Base-by-base conservation (phyloP, 495 filamentous ascomycete genomes). In the Ramalina intermedia region DNA sequence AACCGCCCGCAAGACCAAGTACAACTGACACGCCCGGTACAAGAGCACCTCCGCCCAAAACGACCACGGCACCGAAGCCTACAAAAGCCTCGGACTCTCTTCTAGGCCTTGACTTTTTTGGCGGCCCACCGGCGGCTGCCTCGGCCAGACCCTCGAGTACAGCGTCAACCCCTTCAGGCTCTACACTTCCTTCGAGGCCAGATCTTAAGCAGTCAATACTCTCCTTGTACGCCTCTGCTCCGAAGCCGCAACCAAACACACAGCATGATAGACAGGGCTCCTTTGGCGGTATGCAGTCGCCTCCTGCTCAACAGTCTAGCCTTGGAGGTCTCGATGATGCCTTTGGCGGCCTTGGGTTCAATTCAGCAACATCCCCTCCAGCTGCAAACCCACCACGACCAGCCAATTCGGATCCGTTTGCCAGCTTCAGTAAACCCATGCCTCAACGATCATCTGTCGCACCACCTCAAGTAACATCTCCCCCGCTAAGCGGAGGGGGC, bases 121-220 rank as follows among this genome's bases (percentile, higher is more conserved):
- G 87, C 38, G 75, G 75, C 40, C 61, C 79, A 18, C 67, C 80
- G 36, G 67, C 82, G 12, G 69, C 82, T 1, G 70, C 84, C 13
- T 75, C 76, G 37, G 71, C 63, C 41, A 76, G 87, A 40, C 85
- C 88, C 6, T 71, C 78, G 5, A 91, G 84, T 63, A 81, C 81
- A 12, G 73, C 75, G 33, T 76, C 82, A 17, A 77, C 76, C 20
- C 67, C 74, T 26, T 65, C 74, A 9, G 69, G 71, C 17, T 58
- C 74, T 6, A 66, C 66, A 16, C 37, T 40, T 4, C 78, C 84
- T 55, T 95, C 89, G 38, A 73, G 91, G 37, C 90, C 93, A 1
- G 91, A 98, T 63, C 69, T 98, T 37, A 96, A 96, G 63, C 89
- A 95, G 62, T 96, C 90, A 12, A 98, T 98, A 48, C 67, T 98